These are phyloP conservation scores for Neocucurbitaria cava DNA, from an alignment of 2,329 filamentous ascomycete species.

Conservation along the genomic window DNA sequence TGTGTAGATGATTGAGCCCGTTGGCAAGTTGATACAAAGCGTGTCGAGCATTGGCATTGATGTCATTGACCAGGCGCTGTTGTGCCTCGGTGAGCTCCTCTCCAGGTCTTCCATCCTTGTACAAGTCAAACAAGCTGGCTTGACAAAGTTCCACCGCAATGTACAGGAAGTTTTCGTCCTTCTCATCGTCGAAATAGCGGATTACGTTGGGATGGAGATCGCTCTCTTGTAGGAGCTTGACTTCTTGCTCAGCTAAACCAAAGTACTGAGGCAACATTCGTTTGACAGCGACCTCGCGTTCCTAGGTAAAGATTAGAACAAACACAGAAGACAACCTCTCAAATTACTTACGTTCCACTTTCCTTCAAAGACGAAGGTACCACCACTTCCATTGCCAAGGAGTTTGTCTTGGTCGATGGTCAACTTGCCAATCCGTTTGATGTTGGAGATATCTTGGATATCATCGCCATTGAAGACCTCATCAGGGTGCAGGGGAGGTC, in stretches of 20 bases:
- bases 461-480: conserved; percentile 52
- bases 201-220: conserved; percentile 97
- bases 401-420: conserved; percentile 66
- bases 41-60: conserved; percentile 76
- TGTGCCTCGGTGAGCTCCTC: conserved; percentile 65
- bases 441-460: conserved; percentile 55
- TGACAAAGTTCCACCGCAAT: conserved; percentile 95
- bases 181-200: conserved; percentile 91
- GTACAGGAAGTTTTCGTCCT: conserved; percentile 88
- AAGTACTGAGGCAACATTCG: conserved; percentile 96
- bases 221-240: conserved; percentile 86
- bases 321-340: not conserved
- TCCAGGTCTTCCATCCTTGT: conserved; percentile 66
- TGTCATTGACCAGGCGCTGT: conserved; percentile 72
- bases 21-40: conserved; percentile 89
- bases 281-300: conserved; percentile 92
- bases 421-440: conserved; percentile 66
- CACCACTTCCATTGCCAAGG: conserved; percentile 83
- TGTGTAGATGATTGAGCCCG: conserved; percentile 87
- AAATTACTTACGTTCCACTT: conserved; percentile 72
- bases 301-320: conserved; percentile 47
- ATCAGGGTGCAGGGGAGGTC: conserved; percentile 47
- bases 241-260: conserved; percentile 93
- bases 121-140: conserved; percentile 88
- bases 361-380: conserved; percentile 96